Evolutionary conservation across 345 rosid genomes (phyloP), one percentile per base, ranked within the genome.

Genomic region (Reutealis trisperma): DNA sequence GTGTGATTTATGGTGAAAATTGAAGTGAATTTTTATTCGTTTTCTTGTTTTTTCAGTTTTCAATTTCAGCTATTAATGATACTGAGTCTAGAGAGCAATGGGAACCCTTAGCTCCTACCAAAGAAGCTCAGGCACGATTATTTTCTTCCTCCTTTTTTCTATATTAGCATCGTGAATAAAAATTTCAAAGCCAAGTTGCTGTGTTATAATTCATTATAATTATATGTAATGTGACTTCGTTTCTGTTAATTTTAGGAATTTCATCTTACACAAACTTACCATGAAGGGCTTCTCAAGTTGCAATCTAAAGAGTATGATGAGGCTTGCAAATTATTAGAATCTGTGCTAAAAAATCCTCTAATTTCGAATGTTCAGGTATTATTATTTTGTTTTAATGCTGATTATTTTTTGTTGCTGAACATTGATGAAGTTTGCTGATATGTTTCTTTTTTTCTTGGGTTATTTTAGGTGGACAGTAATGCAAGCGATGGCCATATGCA

Each of bases 21-120:
- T 44, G 24, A 61, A 16, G 16, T 73, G 9, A 73, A 42, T 62
- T 4, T 30, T 15, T 21, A 13, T 37, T 37, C 1, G 24, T 60
- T 74, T 25, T 14, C 16, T 30, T 44, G 24, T 10, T 25, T 71
- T 68, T 84, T 70, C 90, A 96, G 98, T 96, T 93, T 85, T 86
- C 99, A 67, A 91, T 93, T 73, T 83, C 97, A 52, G 99, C 99
- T n/a, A 93, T 96, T 77, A 96, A 96, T 80, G 99, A 96, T 59
- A 88, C 96, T 10, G 94, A 92, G 71, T 85, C 99, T 21, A 85
- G 58, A 63, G 81, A 88, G 30, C 94, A 92, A 71, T 96, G 99
- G 99, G 99, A 93, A 84, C 99, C 98, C 77, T 79, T 96, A 72
- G 99, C 99, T 75, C 99, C 99, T 16, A 91, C 96, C 79, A 93